Percentiles rank a stretch among this genome's conserved stretches.
Evolutionary conservation across 2,329 filamentous ascomycete species (phyloP).

Genomic region (Parasarocladium wereldwijsianum): DNA sequence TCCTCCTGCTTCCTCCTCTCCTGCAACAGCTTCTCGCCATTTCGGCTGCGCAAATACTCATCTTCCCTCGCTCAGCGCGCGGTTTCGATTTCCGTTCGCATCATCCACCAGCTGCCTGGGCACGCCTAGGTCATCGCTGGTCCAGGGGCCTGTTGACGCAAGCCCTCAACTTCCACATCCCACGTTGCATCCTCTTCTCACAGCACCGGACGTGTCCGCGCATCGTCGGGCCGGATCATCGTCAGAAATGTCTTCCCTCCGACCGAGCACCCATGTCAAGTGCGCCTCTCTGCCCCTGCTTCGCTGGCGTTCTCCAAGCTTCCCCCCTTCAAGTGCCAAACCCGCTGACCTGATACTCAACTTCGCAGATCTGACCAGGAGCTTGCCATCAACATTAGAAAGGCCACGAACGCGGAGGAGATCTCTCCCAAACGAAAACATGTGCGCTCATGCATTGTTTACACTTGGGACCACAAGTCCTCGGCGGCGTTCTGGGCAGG

Average conservation of each 20-base stretch:
- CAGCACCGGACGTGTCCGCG: slow-evolving; percentile 4
- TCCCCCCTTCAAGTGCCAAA: background rate
- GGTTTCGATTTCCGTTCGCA: too few relatives aligned
- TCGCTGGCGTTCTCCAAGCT: background rate
- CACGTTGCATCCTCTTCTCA: slow-evolving; percentile 4
- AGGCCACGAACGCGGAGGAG: slow-evolving; percentile 55
- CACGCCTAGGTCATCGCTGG: slow-evolving; percentile 3
- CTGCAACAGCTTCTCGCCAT: background rate
- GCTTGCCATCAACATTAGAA: slow-evolving; percentile 55
- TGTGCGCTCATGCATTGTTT: slow-evolving; percentile 95
- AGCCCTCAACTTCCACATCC: background rate
- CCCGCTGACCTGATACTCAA: slow-evolving; percentile 7
- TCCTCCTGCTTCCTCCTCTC: slow-evolving; percentile 1
- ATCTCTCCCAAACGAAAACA: slow-evolving; percentile 69
- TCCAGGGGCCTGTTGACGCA: slow-evolving; percentile 4
- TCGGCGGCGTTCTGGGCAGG: slow-evolving; percentile 91
- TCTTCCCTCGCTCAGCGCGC: background rate
- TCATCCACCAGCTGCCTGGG: slow-evolving; percentile 2
- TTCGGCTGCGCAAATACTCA: background rate
- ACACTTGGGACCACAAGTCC: slow-evolving; percentile 98
- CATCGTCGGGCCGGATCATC: slow-evolving; percentile 4
- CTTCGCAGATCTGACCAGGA: slow-evolving; percentile 47
- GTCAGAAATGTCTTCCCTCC: slow-evolving; percentile 4
- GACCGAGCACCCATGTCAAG: slow-evolving; percentile 3
- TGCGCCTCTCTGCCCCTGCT: background rate